Base-by-base conservation (phyloP, 192 early-diverging fungal genomes). In the Entomortierella beljakovae region DNA sequence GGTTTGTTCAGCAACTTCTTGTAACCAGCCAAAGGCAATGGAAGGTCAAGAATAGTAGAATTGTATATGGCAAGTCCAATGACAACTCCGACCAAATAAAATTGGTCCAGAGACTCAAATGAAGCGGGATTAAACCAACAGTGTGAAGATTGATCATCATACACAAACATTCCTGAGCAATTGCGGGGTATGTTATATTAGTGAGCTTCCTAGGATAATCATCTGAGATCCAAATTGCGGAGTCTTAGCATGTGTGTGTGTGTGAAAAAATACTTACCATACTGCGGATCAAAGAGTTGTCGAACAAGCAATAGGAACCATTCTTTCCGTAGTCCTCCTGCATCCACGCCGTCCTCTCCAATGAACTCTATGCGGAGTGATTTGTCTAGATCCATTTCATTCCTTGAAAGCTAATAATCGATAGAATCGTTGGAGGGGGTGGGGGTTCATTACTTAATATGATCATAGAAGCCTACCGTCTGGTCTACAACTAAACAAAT, bases 271-370 rank as follows among this genome's bases (percentile, higher is more conserved):
- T 7, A 57, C 52, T 55, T 50, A 51, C 96, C 97, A 79, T 94
- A 96, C 59, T 95, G 86, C 20, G 94, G 94, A 85, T 97, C 96
- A 87, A 99, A 95, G 28, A 99, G 83, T 35, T 97, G 92, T 15
- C 95, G 87, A 6, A 98, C 88, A 15, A 99, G 87, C 35, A 99
- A 86, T 60, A 97, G 84, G 67, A 99, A 97, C 97, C 97, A 99
- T 57, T 99, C 97, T 61, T 99, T 99, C 34, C 95, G 90, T 25
- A 99, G 81, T 0, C 97, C 97, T 40, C 97, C 97, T n/a, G 93
- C 96, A 82, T 98, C 97, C 6, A 99, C 89, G 5, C 96, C 97
- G 53, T 96, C 96, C 82, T 98, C 97, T 5, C 91, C 97, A 32
- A 93, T 86, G 88, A 98, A 98, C 66, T 94, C 88, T 43, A 98